Evolutionary conservation across 2,329 filamentous ascomycete species (phyloP).

Genomic region (Alternaria sp.): DNA sequence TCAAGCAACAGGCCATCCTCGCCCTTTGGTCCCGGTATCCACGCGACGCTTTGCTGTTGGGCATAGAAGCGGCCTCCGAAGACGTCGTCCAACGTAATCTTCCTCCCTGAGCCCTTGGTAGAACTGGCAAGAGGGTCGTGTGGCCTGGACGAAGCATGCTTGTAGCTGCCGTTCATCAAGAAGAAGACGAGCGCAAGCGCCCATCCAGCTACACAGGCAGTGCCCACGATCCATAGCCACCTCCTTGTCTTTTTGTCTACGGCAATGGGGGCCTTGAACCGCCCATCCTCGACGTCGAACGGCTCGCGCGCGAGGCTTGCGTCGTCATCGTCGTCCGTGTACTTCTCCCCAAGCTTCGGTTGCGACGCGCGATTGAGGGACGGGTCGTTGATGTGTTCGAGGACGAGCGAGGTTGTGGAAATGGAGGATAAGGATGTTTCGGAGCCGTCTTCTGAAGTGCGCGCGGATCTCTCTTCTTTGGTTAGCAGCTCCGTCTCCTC

Average conservation of each 20-base stretch:
- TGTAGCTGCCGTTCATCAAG: constrained; percentile 69
- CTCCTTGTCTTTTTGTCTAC: constrained; percentile 72
- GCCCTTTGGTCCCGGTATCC: constrained; percentile 76
- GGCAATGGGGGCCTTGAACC: constrained; percentile 53
- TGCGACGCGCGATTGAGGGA: constrained; percentile 43
- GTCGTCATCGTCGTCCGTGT: constrained; percentile 48
- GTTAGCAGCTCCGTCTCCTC: constrained; percentile 57
- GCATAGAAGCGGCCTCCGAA: constrained; percentile 70
- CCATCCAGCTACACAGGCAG: constrained; percentile 71
- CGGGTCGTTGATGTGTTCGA: constrained; percentile 74
- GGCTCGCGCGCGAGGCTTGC: constrained; percentile 56
- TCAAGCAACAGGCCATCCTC: constrained; percentile 88
- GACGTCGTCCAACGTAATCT: constrained; percentile 75
- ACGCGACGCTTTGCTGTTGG: constrained; percentile 71
- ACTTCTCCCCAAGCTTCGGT: constrained; percentile 43
- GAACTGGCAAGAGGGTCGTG: constrained; percentile 73
- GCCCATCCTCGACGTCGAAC: constrained; percentile 60
- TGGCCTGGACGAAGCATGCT: constrained; percentile 66
- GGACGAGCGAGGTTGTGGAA: constrained; percentile 83
- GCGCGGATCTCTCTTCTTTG: constrained; percentile 37
- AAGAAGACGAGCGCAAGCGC: constrained; percentile 71
- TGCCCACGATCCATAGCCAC: constrained; percentile 66
- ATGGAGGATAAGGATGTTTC: constrained; percentile 72
- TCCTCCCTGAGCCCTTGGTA: constrained; percentile 70
- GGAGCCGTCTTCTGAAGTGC: constrained; percentile 44